These are phyloP conservation scores for Cutaneotrichosporon sp. DNA, from an alignment of 1,284 basidiomycete species.

Conservation along the genomic window DNA sequence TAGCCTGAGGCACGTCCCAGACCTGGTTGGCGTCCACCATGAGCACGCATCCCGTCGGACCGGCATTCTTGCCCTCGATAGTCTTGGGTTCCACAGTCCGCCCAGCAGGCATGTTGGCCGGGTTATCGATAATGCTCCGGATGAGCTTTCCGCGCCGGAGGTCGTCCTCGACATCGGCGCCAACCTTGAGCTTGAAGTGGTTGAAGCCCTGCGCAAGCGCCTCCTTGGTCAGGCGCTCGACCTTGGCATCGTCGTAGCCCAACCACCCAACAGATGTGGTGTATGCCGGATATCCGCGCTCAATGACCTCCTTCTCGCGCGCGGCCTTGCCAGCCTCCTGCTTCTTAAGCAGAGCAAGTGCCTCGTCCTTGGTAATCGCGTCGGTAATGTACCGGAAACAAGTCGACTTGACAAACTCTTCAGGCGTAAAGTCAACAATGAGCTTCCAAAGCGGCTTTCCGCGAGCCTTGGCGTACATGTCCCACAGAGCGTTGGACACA, in stretches of 20 bases:
- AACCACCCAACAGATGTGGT: conserved; percentile 93
- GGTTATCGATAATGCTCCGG: conserved; percentile 90
- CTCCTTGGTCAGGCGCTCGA: conserved; percentile 78
- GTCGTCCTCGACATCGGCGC: conserved; percentile 76
- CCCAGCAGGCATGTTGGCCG: conserved; percentile 54
- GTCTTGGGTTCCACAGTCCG: conserved; percentile 64
- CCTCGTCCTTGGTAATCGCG: conserved; percentile 86
- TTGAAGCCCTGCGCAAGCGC: conserved; percentile 84
- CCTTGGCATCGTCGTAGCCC: conserved; percentile 87
- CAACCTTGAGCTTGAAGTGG: conserved; percentile 98
- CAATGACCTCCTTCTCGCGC: conserved; percentile 68
- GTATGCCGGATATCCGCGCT: conserved; percentile 81
- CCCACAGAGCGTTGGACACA: conserved; percentile 58
- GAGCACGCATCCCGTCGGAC: conserved; percentile 85
- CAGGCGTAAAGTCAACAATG: conserved; percentile 60
- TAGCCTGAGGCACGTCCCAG: conserved; percentile 90
- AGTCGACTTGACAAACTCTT: conserved; percentile 79
- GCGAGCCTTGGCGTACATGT: conserved; percentile 57
- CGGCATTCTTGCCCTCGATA: conserved; percentile 83
- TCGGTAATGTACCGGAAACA: conserved; percentile 93
- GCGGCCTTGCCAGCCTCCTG: conserved; percentile 74
- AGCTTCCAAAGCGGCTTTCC: conserved; percentile 61
- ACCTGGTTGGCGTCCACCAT: conserved; percentile 98
- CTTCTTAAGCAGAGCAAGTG: conserved; percentile 74
- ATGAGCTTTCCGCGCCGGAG: conserved; percentile 82